These are phyloP conservation scores for Lichina pygmaea DNA, from an alignment of 495 filamentous ascomycete genomes.

Conservation along the genomic window DNA sequence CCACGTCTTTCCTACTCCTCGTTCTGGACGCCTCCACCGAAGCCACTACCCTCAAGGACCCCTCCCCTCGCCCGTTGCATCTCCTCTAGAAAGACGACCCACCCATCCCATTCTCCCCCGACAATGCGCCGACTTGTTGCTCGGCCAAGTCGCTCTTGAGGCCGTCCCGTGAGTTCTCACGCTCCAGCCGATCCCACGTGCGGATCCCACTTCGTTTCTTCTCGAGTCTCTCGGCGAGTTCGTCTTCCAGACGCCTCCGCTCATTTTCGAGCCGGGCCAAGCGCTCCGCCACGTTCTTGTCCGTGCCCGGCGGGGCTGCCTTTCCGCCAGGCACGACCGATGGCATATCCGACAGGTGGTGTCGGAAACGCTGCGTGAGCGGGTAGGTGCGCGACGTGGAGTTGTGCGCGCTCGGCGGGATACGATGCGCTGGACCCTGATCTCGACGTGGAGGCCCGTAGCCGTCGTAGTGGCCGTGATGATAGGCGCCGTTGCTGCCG, in stretches of 20 bases:
- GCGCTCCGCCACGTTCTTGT: slow-evolving; percentile 18
- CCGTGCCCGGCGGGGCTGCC: slow-evolving; percentile 11
- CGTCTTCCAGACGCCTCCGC: slow-evolving; percentile 23
- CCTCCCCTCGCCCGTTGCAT: too few species aligned
- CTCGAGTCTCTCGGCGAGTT: slow-evolving; percentile 26
- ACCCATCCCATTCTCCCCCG: slow-evolving; percentile 20
- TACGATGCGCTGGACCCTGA: slow-evolving; percentile 6
- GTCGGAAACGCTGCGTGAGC: slow-evolving; percentile 21
- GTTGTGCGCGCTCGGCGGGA: slow-evolving; percentile 18
- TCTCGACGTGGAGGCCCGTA: slow-evolving; percentile 4
- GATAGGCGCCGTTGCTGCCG: not conserved
- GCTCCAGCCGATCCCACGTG: slow-evolving; percentile 31
- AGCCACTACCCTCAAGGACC: too few species aligned
- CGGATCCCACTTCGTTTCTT: slow-evolving; percentile 21
- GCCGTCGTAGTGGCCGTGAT: not conserved
- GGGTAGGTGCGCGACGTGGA: slow-evolving; percentile 20
- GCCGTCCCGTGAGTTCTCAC: slow-evolving; percentile 29
- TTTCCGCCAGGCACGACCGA: slow-evolving; percentile 25
- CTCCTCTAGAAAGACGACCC: too few species aligned
- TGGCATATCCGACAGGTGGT: slow-evolving; percentile 23
- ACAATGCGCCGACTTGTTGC: slow-evolving; percentile 26
- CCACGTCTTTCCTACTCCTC: too few species aligned
- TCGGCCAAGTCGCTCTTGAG: slow-evolving; percentile 35
- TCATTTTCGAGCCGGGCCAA: slow-evolving; percentile 26
- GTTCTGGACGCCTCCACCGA: too few species aligned